Percentiles rank a stretch among this genome's conserved stretches.
Conservation (phyloP, 2,329 filamentous ascomycete genomes). For the Zymoseptoria passerinii region DNA sequence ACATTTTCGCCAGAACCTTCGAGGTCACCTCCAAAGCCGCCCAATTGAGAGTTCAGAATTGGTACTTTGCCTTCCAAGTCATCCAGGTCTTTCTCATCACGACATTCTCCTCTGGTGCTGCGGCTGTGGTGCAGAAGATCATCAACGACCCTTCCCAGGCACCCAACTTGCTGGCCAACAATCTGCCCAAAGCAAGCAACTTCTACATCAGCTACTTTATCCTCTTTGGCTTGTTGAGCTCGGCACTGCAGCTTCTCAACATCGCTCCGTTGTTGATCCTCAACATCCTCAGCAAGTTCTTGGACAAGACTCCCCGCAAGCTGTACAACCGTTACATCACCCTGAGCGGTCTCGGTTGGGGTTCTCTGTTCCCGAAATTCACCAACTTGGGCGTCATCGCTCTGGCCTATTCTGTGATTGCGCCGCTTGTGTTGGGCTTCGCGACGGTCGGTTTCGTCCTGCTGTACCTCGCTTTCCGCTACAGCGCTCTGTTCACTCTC, state of each 20-base stretch:
- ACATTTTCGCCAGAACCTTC: conserved; percentile 18
- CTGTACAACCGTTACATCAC: conserved; percentile 37
- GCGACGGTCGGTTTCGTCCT: conserved; percentile 35
- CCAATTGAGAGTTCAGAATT: conserved; percentile 30
- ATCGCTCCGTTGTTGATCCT: conserved; percentile 24
- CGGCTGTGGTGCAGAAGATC: conserved; percentile 25
- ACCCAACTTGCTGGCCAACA: conserved; percentile 25
- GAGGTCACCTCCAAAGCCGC: conserved; percentile 33
- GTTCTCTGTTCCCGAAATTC: conserved; percentile 36
- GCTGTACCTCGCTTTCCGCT: conserved; percentile 41
- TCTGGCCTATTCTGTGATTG: conserved; percentile 39
- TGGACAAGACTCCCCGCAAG: conserved; percentile 37
- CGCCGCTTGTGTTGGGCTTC: conserved; percentile 39
- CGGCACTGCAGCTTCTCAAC: conserved; percentile 23
- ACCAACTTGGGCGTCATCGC: conserved; percentile 35
- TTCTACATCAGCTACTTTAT: conserved; percentile 34
- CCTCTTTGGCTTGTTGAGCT: conserved; percentile 25
- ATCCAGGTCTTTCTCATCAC: conserved; percentile 34
- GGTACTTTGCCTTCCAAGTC: conserved; percentile 33
- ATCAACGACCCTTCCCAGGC: conserved; percentile 24
- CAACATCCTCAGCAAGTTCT: conserved; percentile 23
- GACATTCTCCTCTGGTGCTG: conserved; percentile 28
- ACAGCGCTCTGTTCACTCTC: conserved; percentile 42
- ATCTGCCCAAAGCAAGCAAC: conserved; percentile 30
- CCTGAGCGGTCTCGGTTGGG: conserved; percentile 35